A percentile compares a stretch with the other conserved stretches of the same genome.
Conservation (phyloP, 176 grass and related monocot genomes). For the Saccharum spontaneum region DNA sequence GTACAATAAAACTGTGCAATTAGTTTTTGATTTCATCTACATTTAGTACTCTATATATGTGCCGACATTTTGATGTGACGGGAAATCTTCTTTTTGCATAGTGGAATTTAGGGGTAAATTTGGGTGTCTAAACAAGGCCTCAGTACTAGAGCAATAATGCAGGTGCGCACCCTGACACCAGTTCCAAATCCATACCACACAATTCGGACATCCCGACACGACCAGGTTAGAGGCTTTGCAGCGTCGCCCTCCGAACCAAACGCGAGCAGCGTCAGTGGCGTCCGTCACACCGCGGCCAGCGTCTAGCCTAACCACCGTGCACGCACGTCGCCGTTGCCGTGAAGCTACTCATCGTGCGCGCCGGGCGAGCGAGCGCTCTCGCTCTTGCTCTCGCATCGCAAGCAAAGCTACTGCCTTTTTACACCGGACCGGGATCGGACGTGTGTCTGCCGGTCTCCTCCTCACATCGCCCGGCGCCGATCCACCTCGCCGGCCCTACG, state of each 20-base stretch:
- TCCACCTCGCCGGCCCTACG: neutral
- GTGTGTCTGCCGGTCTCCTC: neutral
- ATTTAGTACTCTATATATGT: too few species aligned
- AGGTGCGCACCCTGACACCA: neutral
- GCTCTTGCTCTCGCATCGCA: neutral
- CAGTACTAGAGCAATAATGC: neutral
- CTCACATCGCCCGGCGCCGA: neutral
- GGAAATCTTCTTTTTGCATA: too few species aligned
- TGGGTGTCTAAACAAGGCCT: too few species aligned
- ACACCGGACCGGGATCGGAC: neutral
- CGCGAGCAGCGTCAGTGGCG: neutral
- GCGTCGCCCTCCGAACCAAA: neutral
- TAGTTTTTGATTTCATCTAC: too few species aligned
- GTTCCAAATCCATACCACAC: neutral
- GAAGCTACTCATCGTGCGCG: conserved; percentile 10
- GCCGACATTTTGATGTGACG: too few species aligned
- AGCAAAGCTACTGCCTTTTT: neutral
- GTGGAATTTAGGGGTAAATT: too few species aligned
- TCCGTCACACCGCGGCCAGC: too few species aligned
- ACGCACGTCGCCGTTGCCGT: conserved; percentile 25
- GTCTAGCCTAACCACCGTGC: neutral
- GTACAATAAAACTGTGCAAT: too few species aligned
- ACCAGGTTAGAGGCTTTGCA: neutral
- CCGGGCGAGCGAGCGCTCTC: neutral
- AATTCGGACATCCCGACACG: neutral